Percentiles rank a stretch among this genome's conserved stretches.
Conservation (phyloP, 176 grass and related monocot genomes). For the Triticum dicoccoides region DNA sequence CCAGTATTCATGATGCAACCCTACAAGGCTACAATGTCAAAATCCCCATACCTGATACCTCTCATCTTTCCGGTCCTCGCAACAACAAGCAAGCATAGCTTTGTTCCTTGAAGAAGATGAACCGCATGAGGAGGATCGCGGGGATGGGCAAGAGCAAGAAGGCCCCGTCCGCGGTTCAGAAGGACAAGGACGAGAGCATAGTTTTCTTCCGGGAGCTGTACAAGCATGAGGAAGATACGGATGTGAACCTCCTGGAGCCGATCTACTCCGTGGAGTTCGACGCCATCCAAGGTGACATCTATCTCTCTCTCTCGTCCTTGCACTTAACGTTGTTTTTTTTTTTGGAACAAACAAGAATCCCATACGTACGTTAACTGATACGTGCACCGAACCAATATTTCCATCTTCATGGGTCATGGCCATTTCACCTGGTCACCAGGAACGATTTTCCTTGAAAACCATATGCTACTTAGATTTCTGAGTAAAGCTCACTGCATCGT, state of each 20-base stretch:
- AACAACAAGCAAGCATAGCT: not conserved
- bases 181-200: constrained; percentile 55
- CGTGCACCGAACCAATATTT: too few relatives aligned
- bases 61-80: not conserved
- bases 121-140: constrained; percentile 37
- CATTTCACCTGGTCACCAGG: not conserved
- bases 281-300: constrained; percentile 41
- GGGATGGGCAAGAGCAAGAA: constrained; percentile 33
- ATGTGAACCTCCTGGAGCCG: constrained; percentile 56
- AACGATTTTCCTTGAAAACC: not conserved
- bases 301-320: not conserved
- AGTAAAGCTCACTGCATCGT: not conserved
- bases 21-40: not conserved
- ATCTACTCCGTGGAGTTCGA: constrained; percentile 51
- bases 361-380: not conserved
- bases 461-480: not conserved
- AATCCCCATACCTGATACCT: not conserved
- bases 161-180: not conserved
- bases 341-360: not conserved
- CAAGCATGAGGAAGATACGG: constrained; percentile 45
- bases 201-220: constrained; percentile 58
- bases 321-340: too few relatives aligned
- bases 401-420: too few relatives aligned
- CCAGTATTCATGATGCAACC: constrained; percentile 16
- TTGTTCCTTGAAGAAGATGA: constrained; percentile 34